phyloP scores from a whole-genome alignment of 768 basidiomycete genomes.

The Tricholoma saponaceum region DNA sequence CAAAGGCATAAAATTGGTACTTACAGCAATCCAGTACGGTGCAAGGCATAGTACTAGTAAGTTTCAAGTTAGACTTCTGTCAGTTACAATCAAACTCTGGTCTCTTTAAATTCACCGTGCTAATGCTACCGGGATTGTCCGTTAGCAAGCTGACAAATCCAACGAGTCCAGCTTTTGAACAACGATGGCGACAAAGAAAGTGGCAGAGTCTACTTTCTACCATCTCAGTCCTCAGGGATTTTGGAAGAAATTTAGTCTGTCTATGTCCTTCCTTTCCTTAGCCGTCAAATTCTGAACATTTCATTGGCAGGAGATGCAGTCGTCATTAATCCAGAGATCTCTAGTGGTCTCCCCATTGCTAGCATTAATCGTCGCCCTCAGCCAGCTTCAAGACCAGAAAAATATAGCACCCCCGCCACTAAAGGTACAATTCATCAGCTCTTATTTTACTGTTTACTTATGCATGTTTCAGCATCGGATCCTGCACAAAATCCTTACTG shows the following conservation, averaged over 20 bases:
- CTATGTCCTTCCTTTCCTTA: background rate
- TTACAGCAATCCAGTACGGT: conserved; percentile 1
- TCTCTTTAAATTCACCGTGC: too few relatives aligned
- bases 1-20: background rate
- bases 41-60: conserved; percentile 13
- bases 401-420: conserved; percentile 83
- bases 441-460: background rate
- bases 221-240: conserved; percentile 88
- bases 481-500: conserved; percentile 90
- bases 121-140: too few relatives aligned
- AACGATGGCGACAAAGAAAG: conserved; percentile 71
- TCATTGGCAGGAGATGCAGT: conserved; percentile 68
- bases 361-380: conserved; percentile 74
- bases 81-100: too few relatives aligned
- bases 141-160: conserved; percentile 10
- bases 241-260: conserved; percentile 92
- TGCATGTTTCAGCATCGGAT: conserved; percentile 61
- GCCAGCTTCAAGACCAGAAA: conserved; percentile 85
- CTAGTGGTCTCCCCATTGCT: conserved; percentile 80
- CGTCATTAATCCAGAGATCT: conserved; percentile 87
- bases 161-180: background rate
- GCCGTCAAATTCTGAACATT: conserved; percentile 3
- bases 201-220: conserved; percentile 85
- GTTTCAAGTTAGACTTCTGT: too few relatives aligned
- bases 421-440: conserved; percentile 50